Conservation (phyloP, 352 stramenopile species). For the Aphanomyces astaci region DNA sequence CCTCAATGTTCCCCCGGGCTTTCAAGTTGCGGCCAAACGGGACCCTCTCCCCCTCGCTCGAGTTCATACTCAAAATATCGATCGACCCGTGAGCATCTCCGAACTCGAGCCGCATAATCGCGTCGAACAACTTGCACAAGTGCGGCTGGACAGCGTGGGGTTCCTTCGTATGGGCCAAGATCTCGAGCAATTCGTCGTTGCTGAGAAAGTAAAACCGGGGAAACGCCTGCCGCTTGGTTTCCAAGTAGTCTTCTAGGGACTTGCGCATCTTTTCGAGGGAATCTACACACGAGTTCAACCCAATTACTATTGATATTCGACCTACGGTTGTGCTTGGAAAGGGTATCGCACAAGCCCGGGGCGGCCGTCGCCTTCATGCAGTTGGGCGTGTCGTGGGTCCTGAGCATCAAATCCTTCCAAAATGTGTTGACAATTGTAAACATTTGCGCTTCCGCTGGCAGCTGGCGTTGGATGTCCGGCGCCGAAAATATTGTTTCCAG, state of each 20-base stretch:
- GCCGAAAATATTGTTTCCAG: slow-evolving; percentile 76
- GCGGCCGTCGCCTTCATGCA: slow-evolving; percentile 57
- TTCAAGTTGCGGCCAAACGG: slow-evolving; percentile 67
- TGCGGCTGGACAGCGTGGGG: slow-evolving; percentile 70
- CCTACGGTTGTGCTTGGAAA: slow-evolving; percentile 59
- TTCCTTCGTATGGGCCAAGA: slow-evolving; percentile 72
- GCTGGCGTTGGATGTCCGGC: slow-evolving; percentile 74
- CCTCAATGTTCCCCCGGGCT: slow-evolving; percentile 78
- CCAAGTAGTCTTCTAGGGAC: slow-evolving; percentile 72
- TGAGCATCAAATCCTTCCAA: slow-evolving; percentile 73
- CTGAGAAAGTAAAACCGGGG: slow-evolving; percentile 85
- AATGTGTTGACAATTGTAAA: slow-evolving; percentile 65
- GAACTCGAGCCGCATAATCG: slow-evolving; percentile 67
- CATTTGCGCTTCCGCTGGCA: slow-evolving; percentile 52
- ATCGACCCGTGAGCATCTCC: slow-evolving; percentile 37
- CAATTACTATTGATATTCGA: too few relatives aligned
- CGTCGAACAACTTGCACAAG: slow-evolving; percentile 81
- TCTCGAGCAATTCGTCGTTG: slow-evolving; percentile 81
- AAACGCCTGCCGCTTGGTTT: slow-evolving; percentile 78
- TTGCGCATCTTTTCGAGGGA: slow-evolving; percentile 71
- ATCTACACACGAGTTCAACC: slow-evolving; percentile 1
- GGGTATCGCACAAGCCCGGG: slow-evolving; percentile 46
- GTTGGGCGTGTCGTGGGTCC: slow-evolving; percentile 45
- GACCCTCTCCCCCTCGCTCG: slow-evolving; percentile 69
- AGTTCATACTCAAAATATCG: slow-evolving; percentile 75